phyloP scores from a whole-genome alignment of 805 yeast genomes.

The Wickerhamiella cacticola region DNA sequence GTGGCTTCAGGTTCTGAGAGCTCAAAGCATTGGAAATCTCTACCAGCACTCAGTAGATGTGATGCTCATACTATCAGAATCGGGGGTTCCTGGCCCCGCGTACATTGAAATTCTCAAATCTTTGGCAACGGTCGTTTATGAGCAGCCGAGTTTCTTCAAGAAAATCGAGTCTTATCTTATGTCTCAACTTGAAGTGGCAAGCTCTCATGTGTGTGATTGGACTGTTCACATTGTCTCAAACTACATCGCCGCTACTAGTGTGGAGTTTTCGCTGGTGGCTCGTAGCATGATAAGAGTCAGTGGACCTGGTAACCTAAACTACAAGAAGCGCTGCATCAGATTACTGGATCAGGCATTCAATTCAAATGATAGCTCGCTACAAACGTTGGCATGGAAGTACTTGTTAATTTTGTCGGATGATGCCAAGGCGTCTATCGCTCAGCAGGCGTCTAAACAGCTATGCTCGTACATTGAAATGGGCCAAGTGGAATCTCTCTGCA shows the following conservation, averaged over 20 bases:
- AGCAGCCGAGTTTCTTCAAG: conserved; percentile 10
- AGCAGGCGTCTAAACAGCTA: not conserved
- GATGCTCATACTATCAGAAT: conserved; percentile 10
- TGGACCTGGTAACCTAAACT: conserved; percentile 10
- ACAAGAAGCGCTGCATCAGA: conserved; percentile 13
- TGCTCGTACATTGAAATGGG: not conserved
- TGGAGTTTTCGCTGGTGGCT: not conserved
- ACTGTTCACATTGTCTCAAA: conserved; percentile 8
- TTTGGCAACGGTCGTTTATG: conserved; percentile 8
- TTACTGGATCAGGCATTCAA: not conserved
- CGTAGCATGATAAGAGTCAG: not conserved
- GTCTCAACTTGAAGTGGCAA: conserved; percentile 2
- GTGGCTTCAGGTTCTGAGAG: conserved; percentile 9
- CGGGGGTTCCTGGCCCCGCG: conserved; percentile 8
- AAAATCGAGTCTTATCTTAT: conserved; percentile 5
- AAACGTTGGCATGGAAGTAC: conserved; percentile 11
- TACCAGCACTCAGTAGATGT: conserved; percentile 13
- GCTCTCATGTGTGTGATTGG: conserved; percentile 12
- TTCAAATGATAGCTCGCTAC: not conserved
- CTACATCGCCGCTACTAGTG: conserved; percentile 7
- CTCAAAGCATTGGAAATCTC: conserved; percentile 8
- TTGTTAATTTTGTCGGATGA: conserved; percentile 10
- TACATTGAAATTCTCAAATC: conserved; percentile 14
- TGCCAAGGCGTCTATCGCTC: conserved; percentile 3
- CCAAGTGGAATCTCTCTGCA: not conserved